These are phyloP conservation scores for Fraxinus floribunda DNA, from an alignment of 305 asterid genomes.

Conservation along the genomic window DNA sequence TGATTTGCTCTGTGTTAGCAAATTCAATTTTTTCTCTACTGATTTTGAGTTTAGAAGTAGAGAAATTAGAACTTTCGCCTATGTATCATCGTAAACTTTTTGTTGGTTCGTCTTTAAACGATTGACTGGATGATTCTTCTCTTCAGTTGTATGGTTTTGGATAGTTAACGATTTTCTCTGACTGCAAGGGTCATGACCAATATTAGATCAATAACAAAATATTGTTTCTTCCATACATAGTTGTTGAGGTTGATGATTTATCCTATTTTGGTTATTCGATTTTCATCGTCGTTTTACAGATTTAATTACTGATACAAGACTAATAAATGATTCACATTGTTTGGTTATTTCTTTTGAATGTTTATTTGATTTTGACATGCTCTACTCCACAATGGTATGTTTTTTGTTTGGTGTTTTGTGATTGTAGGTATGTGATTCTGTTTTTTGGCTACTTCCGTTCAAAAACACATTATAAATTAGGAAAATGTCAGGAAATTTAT, in stretches of 20 bases:
- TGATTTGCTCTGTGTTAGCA: constrained; percentile 22
- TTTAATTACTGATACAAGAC: neutral
- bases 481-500: neutral
- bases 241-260: neutral
- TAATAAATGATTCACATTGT: neutral
- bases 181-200: neutral
- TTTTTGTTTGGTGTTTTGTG: neutral
- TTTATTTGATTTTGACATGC: neutral
- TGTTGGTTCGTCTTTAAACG: constrained; percentile 10
- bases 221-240: neutral
- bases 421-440: neutral
- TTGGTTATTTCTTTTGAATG: neutral
- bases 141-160: constrained; percentile 20
- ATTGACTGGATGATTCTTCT: constrained; percentile 25
- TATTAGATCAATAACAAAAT: neutral
- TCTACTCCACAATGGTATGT: neutral
- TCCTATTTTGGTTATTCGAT: neutral
- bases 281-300: neutral
- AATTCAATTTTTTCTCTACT: constrained; percentile 29
- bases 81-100: constrained; percentile 26
- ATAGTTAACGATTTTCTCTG: neutral
- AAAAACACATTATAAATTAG: neutral
- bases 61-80: constrained; percentile 12
- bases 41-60: constrained; percentile 34
- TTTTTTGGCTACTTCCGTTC: neutral